Conservation (phyloP, 164 flowering plant genomes). For the Hamamelis virginiana region DNA sequence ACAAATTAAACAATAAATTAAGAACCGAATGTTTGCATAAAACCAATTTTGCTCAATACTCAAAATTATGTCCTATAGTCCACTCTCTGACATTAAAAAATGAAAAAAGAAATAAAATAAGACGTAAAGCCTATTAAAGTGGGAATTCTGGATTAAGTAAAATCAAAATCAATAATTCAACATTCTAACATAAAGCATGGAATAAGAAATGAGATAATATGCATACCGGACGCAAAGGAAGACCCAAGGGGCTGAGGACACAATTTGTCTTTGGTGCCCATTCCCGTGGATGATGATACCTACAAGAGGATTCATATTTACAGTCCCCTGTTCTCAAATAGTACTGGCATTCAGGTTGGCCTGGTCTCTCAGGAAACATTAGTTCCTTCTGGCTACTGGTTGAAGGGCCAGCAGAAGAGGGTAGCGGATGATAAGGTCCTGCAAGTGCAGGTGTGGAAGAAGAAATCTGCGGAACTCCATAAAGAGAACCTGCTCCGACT, state of each 20-base stretch:
- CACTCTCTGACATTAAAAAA: not conserved
- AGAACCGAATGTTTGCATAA: not conserved
- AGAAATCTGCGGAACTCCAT: slow-evolving; percentile 41
- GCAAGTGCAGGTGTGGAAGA: slow-evolving; percentile 29
- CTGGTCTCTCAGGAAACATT: slow-evolving; percentile 51
- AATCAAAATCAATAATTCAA: not conserved
- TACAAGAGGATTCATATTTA: slow-evolving; percentile 44
- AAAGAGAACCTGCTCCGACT: slow-evolving; percentile 35
- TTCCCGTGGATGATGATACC: slow-evolving; percentile 46
- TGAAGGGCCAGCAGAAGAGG: slow-evolving; percentile 27
- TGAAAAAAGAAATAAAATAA: not conserved
- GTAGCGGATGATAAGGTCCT: slow-evolving; percentile 30
- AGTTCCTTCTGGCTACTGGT: slow-evolving; percentile 28
- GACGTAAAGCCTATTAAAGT: not conserved
- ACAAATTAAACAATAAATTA: not conserved
- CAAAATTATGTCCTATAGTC: not conserved
- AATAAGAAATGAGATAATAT: not conserved
- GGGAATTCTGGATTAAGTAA: not conserved
- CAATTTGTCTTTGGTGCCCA: slow-evolving; percentile 28
- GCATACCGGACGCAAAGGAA: slow-evolving; percentile 53
- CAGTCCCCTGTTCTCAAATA: slow-evolving; percentile 49
- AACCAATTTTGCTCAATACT: not conserved
- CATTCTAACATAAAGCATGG: not conserved
- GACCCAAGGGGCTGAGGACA: slow-evolving; percentile 41
- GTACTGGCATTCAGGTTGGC: slow-evolving; percentile 47